Evolutionary conservation across 1,284 basidiomycete genomes (phyloP).

Genomic region (Fomes fomentarius): DNA sequence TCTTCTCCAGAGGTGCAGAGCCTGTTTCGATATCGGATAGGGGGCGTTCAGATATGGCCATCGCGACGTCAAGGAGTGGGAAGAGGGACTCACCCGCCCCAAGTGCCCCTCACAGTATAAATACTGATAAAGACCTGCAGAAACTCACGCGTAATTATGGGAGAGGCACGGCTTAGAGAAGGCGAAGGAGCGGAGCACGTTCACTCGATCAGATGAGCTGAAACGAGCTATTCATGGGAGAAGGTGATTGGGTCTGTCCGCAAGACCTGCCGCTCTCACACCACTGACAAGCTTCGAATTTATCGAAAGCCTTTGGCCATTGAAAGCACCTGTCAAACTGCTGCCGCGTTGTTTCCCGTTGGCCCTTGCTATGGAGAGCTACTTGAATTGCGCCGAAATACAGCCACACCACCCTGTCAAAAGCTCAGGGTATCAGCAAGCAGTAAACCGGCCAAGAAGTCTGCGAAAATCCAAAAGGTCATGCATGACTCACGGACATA

Average conservation of each 20-base stretch:
- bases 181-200: neutral
- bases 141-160: slow-evolving; percentile 1
- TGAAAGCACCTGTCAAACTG: no score
- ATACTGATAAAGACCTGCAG: neutral
- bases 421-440: no score
- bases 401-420: no score
- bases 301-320: no score
- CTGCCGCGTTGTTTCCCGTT: no score
- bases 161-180: neutral
- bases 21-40: neutral
- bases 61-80: neutral
- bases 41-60: neutral
- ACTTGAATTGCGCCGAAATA: no score
- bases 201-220: slow-evolving; percentile 1
- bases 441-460: no score
- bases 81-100: neutral
- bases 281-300: neutral
- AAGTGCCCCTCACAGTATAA: neutral
- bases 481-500: no score
- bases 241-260: neutral
- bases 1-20: neutral
- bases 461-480: no score
- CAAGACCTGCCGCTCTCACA: neutral
- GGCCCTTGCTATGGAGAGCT: no score
- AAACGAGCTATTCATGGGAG: neutral